phyloP scores from a whole-genome alignment of 768 basidiomycete genomes.

The Lentinula sp. region DNA sequence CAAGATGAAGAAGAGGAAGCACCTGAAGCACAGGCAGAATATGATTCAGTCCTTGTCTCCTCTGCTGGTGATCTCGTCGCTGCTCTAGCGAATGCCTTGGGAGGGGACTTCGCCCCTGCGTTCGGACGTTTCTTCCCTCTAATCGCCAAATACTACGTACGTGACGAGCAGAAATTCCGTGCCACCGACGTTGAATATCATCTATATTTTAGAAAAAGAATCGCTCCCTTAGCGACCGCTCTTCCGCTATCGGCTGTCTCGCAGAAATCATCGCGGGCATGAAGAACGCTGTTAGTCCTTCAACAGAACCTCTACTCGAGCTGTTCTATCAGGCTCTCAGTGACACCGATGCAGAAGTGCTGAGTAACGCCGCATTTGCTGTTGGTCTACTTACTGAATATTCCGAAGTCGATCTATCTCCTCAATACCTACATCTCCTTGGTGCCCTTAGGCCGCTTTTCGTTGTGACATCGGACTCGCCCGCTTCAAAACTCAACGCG shows the following conservation, averaged over 20 bases:
- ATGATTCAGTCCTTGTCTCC: constrained; percentile 92
- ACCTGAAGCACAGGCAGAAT: constrained; percentile 89
- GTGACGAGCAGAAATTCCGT: constrained; percentile 21
- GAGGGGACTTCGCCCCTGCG: constrained; percentile 73
- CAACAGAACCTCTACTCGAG: constrained; percentile 74
- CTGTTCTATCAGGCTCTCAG: constrained; percentile 79
- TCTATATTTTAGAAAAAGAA: constrained; percentile 58
- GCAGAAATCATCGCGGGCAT: constrained; percentile 95
- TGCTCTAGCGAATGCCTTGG: constrained; percentile 80
- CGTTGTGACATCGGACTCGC: constrained; percentile 52
- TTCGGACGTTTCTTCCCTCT: constrained; percentile 87
- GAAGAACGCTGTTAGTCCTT: constrained; percentile 79
- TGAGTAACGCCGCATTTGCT: constrained; percentile 95
- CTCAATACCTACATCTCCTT: constrained; percentile 78
- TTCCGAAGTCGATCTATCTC: constrained; percentile 72
- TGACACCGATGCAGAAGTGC: constrained; percentile 88
- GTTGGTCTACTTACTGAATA: constrained; percentile 87
- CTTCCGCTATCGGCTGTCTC: constrained; percentile 87
- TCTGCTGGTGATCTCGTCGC: constrained; percentile 94
- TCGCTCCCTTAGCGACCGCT: constrained; percentile 86
- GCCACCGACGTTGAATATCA: background rate
- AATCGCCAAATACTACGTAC: constrained; percentile 87
- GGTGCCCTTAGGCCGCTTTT: constrained; percentile 80
- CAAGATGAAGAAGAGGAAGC: constrained; percentile 84
- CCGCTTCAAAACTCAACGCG: constrained; percentile 70